Evolutionary conservation across 192 early-diverging fungal genomes (phyloP).

Genomic region (Coemansia sp.): DNA sequence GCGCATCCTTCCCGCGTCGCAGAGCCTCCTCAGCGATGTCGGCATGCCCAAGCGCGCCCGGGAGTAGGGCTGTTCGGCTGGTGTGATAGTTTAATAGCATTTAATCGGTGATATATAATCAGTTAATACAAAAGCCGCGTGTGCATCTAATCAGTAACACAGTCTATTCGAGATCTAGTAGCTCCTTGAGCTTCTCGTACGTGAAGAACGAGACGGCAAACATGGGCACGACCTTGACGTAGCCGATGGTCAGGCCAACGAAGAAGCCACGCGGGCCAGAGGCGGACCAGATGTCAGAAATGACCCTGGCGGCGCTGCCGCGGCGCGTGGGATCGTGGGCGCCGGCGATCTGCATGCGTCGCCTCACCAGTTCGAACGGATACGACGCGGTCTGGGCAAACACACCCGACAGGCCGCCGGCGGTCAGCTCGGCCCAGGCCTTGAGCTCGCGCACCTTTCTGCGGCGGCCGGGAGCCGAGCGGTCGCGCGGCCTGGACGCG

Average conservation of each 20-base stretch:
- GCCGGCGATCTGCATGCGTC: slow-evolving; percentile 83
- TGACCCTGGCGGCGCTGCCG: slow-evolving; percentile 61
- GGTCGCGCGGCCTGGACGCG: slow-evolving; percentile 31
- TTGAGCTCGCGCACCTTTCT: slow-evolving; percentile 60
- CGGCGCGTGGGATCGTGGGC: slow-evolving; percentile 54
- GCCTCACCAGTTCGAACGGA: slow-evolving; percentile 88
- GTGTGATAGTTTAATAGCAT: too few species aligned
- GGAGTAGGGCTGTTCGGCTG: too few species aligned
- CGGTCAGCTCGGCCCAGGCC: slow-evolving; percentile 73
- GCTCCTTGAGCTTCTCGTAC: slow-evolving; percentile 66
- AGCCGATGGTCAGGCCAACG: slow-evolving; percentile 97
- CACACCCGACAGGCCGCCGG: slow-evolving; percentile 82
- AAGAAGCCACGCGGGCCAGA: slow-evolving; percentile 85
- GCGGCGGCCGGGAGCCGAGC: slow-evolving; percentile 16
- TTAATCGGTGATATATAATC: too few species aligned
- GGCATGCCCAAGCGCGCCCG: slow-evolving; percentile 49
- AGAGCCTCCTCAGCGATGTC: slow-evolving; percentile 40
- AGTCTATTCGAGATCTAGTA: slow-evolving; percentile 45
- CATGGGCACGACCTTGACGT: slow-evolving; percentile 94
- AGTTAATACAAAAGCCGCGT: too few species aligned
- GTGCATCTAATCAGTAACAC: too few species aligned
- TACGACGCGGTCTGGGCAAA: slow-evolving; percentile 86
- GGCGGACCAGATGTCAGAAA: slow-evolving; percentile 61
- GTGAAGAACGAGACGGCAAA: slow-evolving; percentile 82
- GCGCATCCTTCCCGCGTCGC: slow-evolving; percentile 57